These are phyloP conservation scores for Xylaria palmicola DNA, from an alignment of 495 filamentous ascomycete species.

Conservation along the genomic window DNA sequence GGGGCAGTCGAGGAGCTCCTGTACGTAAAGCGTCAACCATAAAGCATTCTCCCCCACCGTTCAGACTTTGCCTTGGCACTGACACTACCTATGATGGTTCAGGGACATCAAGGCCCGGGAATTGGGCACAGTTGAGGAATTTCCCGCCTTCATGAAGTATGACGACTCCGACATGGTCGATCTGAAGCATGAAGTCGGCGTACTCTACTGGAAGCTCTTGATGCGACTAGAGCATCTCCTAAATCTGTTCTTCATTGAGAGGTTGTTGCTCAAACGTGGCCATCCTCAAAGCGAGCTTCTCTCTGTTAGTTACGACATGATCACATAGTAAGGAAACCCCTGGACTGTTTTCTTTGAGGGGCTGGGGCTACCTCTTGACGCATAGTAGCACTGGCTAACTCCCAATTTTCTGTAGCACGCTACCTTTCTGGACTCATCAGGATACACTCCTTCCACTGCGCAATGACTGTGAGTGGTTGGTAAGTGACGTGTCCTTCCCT, in stretches of 20 bases:
- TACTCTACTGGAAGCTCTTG: conserved; percentile 28
- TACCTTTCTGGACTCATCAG: conserved; percentile 47
- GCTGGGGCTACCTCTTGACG: background rate
- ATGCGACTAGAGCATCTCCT: conserved; percentile 54
- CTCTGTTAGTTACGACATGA: conserved; percentile 52
- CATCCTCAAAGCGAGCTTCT: conserved; percentile 51
- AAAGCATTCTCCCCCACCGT: background rate
- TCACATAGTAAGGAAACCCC: conserved; percentile 25
- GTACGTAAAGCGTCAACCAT: conserved; percentile 34
- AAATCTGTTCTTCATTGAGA: conserved; percentile 59
- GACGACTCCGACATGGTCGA: conserved; percentile 33
- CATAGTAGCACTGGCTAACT: conserved; percentile 25
- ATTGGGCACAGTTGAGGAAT: conserved; percentile 17
- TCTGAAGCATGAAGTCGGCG: conserved; percentile 23
- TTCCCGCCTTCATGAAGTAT: conserved; percentile 31
- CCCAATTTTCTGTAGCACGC: conserved; percentile 21
- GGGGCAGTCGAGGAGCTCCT: conserved; percentile 47
- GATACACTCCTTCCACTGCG: conserved; percentile 50
- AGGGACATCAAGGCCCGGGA: conserved; percentile 20
- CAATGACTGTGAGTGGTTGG: conserved; percentile 56
- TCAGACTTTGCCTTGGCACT: background rate
- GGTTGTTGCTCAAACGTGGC: conserved; percentile 54
- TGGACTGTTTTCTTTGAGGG: background rate
- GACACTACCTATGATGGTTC: conserved; percentile 11
- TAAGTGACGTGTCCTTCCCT: conserved; percentile 32